phyloP scores from a whole-genome alignment of 78 protist genomes.

The Acrasis kona region DNA sequence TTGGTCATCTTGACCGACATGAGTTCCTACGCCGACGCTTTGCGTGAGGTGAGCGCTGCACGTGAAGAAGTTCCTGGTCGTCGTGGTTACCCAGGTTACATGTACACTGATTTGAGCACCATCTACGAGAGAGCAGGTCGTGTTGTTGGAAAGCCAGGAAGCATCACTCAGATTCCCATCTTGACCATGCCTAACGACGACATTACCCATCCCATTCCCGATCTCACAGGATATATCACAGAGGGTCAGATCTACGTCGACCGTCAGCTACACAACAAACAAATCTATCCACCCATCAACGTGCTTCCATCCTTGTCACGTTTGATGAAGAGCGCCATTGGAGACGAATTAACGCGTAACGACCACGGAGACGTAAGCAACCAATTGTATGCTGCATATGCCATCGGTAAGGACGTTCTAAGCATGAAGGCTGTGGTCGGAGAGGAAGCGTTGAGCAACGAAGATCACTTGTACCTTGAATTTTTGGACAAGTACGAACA shows the following conservation, averaged over 20 bases:
- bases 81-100: conserved; percentile 99
- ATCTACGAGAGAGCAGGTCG: conserved; percentile 99
- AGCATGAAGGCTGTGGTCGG: conserved; percentile 99
- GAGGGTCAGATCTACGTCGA: conserved; percentile 99
- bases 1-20: conserved; percentile 98
- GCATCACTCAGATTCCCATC: conserved; percentile 99
- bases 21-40: conserved; percentile 99
- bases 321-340: conserved; percentile 97
- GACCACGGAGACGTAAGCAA: conserved; percentile 97
- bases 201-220: conserved; percentile 99
- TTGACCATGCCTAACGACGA: conserved; percentile 98
- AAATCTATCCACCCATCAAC: conserved; percentile 97
- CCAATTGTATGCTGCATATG: conserved; percentile 99
- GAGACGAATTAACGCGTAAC: conserved; percentile 84
- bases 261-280: conserved; percentile 91
- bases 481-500: conserved; percentile 94
- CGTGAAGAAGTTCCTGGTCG: conserved; percentile 94
- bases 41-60: conserved; percentile 95
- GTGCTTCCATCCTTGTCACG: conserved; percentile 99
- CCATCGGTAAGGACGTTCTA: conserved; percentile 94
- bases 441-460: conserved; percentile 95
- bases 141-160: conserved; percentile 92
- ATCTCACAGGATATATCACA: conserved; percentile 99
- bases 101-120: conserved; percentile 99
- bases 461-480: conserved; percentile 92